Evolutionary conservation across 768 basidiomycete genomes (phyloP), one percentile per base, ranked within the genome.

Genomic region (Daedaleopsis sinensis): DNA sequence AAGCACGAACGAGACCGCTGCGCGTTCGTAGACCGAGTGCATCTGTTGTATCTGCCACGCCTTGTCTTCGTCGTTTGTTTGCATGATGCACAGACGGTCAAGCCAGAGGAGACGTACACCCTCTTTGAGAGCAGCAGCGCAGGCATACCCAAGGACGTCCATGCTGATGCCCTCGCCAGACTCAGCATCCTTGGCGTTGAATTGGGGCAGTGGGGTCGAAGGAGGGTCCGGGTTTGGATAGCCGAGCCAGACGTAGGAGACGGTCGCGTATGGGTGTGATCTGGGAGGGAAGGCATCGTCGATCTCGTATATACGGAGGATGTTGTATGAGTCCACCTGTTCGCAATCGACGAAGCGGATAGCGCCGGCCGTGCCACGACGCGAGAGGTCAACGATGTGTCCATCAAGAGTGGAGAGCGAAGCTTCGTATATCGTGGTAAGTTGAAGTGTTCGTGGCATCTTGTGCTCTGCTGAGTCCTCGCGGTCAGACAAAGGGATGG

Each of bases 21-120:
- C 59, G 35, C 48, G 46, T 23, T 57, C 21, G 57, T 70, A 69
- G 51, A 70, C 55, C 21, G 43, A 24, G 58, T 56, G 58, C 69
- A 70, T 70, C 37, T 61, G 58, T 23, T 47, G 36, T 48, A 70
- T 65, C 58, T 69, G 64, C 61, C 61, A 60, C 11, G 36, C 49
- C 55, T 70, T 70, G 60, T 70, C 69, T 12, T 61, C 55, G 11
- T 39, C 32, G 37, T 51, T 65, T 15, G 61, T 65, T 52, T 70
- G 69, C 47, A 68, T 58, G 48, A 68, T 67, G 38, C 69, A 70
- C 13, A 70, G 62, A 12, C 65, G 53, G 50, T 68, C 69, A 24
- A 61, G 47, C 68, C 68, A 70, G 23, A 68, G 58, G 39, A 64
- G 65, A 13, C 13, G 38, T 15, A 46, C 32, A n/a, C 47, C 48